Base-by-base conservation (phyloP, 441 rosid genomes). In the Croton setiger region DNA sequence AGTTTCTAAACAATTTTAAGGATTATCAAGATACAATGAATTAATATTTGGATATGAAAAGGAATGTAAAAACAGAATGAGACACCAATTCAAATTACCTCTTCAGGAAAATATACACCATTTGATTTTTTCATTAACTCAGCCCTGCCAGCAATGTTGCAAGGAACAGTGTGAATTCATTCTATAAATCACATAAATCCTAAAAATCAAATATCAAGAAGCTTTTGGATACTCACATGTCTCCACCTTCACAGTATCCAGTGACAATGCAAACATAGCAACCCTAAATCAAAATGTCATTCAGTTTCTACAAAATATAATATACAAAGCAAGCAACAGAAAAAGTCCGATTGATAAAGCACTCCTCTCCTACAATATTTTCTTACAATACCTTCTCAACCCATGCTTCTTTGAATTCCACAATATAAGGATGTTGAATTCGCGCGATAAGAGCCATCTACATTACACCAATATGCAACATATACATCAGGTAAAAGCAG, bases 161-260 rank as follows among this genome's bases (percentile, higher is more conserved):
- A 76, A 23, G 63, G 63, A 39, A 73, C 59, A 51, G 70, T 44
- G 52, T 53, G 67, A 63, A 69, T 44, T 65, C 20, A 27, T 49
- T 45, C 51, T 51, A 47, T 61, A 69, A 73, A 69, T 59, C 49
- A 56, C 11, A 41, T 39, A 62, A 74, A 53, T 58, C 55, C 11
- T 54, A 41, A 63, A 67, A 60, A 68, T 76, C 48, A 63, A 60
- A 55, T 39, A 33, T 75, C 37, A 36, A 13, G 23, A 12, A 69
- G 39, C 27, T 52, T 49, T 37, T 60, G 37, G 44, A 66, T 73
- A 88, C 96, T 86, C 87, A 93, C 98, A 93, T 93, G 82, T 93
- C 98, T 80, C 98, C 98, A 43, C 98, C 98, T 86, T 93, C 98
- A 75, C 98, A 93, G 75, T 93, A 93, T 79, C 98, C 98, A 8